Conservation (phyloP, 2,329 filamentous ascomycete species). For the Fusarium bactridioides region DNA sequence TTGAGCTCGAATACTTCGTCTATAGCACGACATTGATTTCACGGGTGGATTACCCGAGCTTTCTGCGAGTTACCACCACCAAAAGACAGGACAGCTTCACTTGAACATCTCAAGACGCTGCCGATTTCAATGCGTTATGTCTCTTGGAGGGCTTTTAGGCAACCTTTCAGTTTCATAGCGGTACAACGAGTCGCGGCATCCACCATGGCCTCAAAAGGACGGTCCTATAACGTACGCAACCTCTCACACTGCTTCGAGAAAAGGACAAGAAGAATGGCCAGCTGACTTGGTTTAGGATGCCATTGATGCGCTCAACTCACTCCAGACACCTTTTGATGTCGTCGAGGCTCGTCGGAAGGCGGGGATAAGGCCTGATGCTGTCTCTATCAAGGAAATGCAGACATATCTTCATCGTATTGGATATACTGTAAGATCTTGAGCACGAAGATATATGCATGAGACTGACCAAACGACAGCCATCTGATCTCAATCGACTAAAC, state of each 20-base stretch:
- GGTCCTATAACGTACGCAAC: constrained; percentile 47
- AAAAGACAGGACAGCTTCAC: constrained; percentile 6
- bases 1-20: not conserved
- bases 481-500: constrained; percentile 67
- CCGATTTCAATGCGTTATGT: constrained; percentile 46
- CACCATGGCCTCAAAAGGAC: constrained; percentile 42
- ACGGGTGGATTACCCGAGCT: constrained; percentile 40
- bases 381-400: constrained; percentile 79
- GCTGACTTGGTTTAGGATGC: constrained; percentile 70
- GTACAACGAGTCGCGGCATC: constrained; percentile 19
- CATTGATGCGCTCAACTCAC: constrained; percentile 82
- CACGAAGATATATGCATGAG: not conserved
- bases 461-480: constrained; percentile 39
- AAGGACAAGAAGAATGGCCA: not conserved
- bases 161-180: constrained; percentile 32
- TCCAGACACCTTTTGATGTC: constrained; percentile 87
- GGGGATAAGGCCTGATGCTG: constrained; percentile 73
- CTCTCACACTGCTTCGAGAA: not conserved
- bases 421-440: constrained; percentile 63
- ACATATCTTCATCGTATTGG: constrained; percentile 80
- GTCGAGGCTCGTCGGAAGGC: constrained; percentile 81
- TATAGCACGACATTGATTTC: not conserved
- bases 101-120: not conserved
- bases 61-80: constrained; percentile 31
- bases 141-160: constrained; percentile 37